Evolutionary conservation across 2,329 filamentous ascomycete genomes (phyloP), one percentile per base, ranked within the genome.

Genomic region (Penicillium sp.): DNA sequence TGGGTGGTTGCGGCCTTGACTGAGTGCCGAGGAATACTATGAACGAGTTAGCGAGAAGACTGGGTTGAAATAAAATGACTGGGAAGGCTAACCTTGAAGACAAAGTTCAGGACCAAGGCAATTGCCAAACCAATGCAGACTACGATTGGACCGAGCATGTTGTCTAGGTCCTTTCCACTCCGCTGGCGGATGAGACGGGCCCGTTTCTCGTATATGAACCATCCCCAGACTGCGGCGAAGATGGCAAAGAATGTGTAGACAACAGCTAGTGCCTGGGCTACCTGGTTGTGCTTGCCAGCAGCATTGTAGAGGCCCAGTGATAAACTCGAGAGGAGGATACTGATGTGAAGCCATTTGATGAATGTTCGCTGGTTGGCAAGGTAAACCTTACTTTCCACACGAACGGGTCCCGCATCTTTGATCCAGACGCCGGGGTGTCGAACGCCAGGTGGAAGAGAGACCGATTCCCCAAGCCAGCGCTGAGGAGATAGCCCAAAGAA

Each of bases 341-440:
- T 89, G 69, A 99, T 92, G 74, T 97, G 93, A 80, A 97, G 91
- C 94, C 94, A 99, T 76, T 97, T 97, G 75, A 99, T 88, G 73
- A 97, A 99, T 0, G 94, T 99, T 61, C 94, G 89, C 78, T 99
- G 93, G 76, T 99, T 99, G 54, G 94, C 94, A 57, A 99, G 87
- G 93, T 94, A 99, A 31, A 99, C 93, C 77, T 99, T 99, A 61
- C 91, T 92, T 78, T 99, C 94, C 57, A 99, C 91, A 71, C 92
- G 89, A 63, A 97, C 84, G 37, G 92, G 90, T 3, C 94, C 93
- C 35, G 89, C 85, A 76, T 99, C 95, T 80, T 99, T 99, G 81
- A 99, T 90, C 87, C 93, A 95, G 64, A 86, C 83, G 9, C 84
- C 86, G 2, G 94, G 94, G 71, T 95, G 87, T 23, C 85, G 85